phyloP scores from a whole-genome alignment of 352 stramenopile genomes.

The Phytophthora ramorum region DNA sequence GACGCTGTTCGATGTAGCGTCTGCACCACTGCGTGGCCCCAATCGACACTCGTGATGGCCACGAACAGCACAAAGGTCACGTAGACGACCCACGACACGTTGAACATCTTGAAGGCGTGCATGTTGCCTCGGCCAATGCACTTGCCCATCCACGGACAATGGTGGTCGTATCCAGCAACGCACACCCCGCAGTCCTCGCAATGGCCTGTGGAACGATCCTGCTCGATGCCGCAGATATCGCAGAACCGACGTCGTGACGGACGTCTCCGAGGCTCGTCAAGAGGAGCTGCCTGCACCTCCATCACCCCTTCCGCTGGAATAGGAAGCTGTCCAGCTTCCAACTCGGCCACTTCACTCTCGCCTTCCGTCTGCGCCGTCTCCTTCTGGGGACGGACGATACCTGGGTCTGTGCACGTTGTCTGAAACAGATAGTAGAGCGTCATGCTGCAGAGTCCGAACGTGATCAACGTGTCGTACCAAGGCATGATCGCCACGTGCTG shows the following conservation, averaged over 20 bases:
- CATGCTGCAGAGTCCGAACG: slow-evolving; percentile 54
- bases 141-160: slow-evolving; percentile 96
- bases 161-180: slow-evolving; percentile 89
- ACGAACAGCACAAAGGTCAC: slow-evolving; percentile 80
- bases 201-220: slow-evolving; percentile 79
- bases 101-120: slow-evolving; percentile 92
- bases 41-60: slow-evolving; percentile 64
- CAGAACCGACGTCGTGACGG: slow-evolving; percentile 51
- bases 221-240: slow-evolving; percentile 73
- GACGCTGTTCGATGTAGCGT: slow-evolving; percentile 41
- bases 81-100: slow-evolving; percentile 82
- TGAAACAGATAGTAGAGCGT: slow-evolving; percentile 80
- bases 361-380: slow-evolving; percentile 22
- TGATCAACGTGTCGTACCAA: slow-evolving; percentile 67
- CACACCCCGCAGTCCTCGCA: slow-evolving; percentile 95
- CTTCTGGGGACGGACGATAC: slow-evolving; percentile 55
- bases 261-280: slow-evolving; percentile 11
- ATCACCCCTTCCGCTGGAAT: background rate
- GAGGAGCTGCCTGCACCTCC: slow-evolving; percentile 9
- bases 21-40: slow-evolving; percentile 46
- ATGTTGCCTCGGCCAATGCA: slow-evolving; percentile 94
- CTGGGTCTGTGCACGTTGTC: slow-evolving; percentile 78
- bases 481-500: slow-evolving; percentile 59
- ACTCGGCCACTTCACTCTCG: slow-evolving; percentile 27
- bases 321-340: slow-evolving; percentile 25